Evolutionary conservation across 169 alveolate genomes (phyloP).

Genomic region (Eimeria acervulina): DNA sequence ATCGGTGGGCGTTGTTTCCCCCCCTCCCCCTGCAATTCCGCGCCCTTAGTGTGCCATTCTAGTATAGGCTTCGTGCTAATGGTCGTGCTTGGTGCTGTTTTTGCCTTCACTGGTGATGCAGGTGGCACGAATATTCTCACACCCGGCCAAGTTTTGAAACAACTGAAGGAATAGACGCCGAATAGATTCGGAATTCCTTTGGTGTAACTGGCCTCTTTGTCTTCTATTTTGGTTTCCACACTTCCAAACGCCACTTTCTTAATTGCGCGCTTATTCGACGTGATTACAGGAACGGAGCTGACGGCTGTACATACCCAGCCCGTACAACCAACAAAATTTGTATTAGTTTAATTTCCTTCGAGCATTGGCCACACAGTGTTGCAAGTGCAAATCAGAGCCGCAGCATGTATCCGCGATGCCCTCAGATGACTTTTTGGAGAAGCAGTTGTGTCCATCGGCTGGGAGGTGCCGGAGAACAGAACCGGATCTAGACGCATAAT

Average conservation of each 20-base stretch:
- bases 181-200: not conserved
- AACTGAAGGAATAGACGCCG: conserved; percentile 54
- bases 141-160: conserved; percentile 57
- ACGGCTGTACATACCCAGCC: not conserved
- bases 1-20: conserved; percentile 71
- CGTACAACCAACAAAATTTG: not conserved
- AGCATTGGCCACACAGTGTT: not conserved
- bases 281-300: not conserved
- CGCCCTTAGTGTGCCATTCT: not conserved
- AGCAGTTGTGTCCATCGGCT: not conserved
- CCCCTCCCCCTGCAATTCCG: not conserved
- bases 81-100: not conserved
- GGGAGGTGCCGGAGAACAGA: not conserved
- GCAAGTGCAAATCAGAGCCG: not conserved
- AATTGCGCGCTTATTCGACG: not conserved
- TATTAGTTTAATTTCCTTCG: not conserved
- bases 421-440: not conserved
- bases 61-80: not conserved
- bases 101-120: not conserved
- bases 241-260: not conserved
- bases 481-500: not conserved
- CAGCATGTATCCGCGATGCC: not conserved
- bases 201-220: not conserved
- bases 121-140: conserved; percentile 73
- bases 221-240: not conserved